Evolutionary conservation across 225 moss, liverwort and hornwort species (phyloP), one percentile per base, ranked within the genome.

Genomic region (Asterella californica): DNA sequence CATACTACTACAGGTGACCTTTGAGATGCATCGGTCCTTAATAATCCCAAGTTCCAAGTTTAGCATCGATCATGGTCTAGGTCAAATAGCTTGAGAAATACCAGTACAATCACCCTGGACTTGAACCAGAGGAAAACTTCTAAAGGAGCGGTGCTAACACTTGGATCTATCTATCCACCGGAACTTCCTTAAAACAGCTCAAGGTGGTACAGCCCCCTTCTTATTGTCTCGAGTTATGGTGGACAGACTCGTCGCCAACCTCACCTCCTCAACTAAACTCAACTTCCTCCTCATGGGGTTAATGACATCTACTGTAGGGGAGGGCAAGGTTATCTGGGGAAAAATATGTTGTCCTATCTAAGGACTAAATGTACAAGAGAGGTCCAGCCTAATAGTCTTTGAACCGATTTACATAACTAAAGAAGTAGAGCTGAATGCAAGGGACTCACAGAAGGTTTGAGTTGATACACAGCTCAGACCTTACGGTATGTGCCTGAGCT

Each of bases 281-380:
- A 70, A 46, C 45, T 70, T 70, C 45, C 32, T 36, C 70, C 70
- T 46, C 70, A 4, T 46, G 25, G 70, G 70, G 18, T 70, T 46
- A 45, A 70, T 48, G 45, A 24, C 24, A 34, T 25, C 30, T 36
- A 14, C 33, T 15, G 64, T n/a, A n/a, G 70, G 42, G 45, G 70
- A 46, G 45, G 42, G 70, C 45, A 19, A 70, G 70, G 38, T 21
- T 45, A 45, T 22, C 42, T 18, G 70, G 45, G 34, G 45, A 70
- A 70, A 37, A 70, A 70, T 70, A 25, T 70, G 67, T 67, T 67
- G 52, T 34, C 34, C 38, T 42, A 70, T 70, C 70, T 45, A 70
- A 70, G 25, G 38, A 70, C 45, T 45, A 11, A 36, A 70, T 70
- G 45, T 70, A 70, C 70, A 70, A 70, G 15, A 67, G 25, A 32